Evolutionary conservation across 139 green algal genomes (phyloP), one percentile per base, ranked within the genome.

Genomic region (Chlorella ohadii): DNA sequence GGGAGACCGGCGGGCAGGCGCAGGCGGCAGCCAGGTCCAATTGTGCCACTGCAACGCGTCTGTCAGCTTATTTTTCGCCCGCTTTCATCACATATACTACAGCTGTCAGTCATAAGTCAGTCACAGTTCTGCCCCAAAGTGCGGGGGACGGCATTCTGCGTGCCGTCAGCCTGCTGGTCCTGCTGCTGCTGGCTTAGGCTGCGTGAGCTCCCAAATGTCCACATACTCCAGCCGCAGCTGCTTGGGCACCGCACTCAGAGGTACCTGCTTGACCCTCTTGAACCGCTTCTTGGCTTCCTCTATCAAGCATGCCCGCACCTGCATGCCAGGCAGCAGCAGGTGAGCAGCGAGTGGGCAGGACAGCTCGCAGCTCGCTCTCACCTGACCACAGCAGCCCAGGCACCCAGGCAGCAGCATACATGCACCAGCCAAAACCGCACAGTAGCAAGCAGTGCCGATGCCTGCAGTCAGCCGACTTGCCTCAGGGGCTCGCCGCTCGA

Each of bases 121-220:
- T 51, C n/a, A n/a, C n/a, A n/a, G n/a, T n/a, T n/a, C n/a, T n/a
- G n/a, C n/a, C n/a, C n/a, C n/a, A n/a, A n/a, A n/a, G 44, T 51
- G 44, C 44, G 44, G 7, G 9, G 6, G 6, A 6, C 7, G 9
- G 44, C 6, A 51, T 51, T 16, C 44, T 51, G 44, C 44, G 9
- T 9, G 6, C 12, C 51, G 12, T 59, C 51, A 59, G 15, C 51
- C 51, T 9, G 51, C 51, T 2, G 51, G 19, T 13, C 12, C 51
- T 3, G 51, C 51, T 3, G 51, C 51, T 23, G 51, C 51, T 13
- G 51, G 51, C 51, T 59, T 59, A 13, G 51, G 51, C 51, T 59
- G 51, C 15, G 51, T 59, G 11, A 90, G 66, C 75, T 88, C 78
- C 86, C 86, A 90, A 7, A 90, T 79, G 81, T 90, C 86, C 2